Base-by-base conservation (phyloP, 176 grass and related monocot genomes). In the Cenchrus purpureus region DNA sequence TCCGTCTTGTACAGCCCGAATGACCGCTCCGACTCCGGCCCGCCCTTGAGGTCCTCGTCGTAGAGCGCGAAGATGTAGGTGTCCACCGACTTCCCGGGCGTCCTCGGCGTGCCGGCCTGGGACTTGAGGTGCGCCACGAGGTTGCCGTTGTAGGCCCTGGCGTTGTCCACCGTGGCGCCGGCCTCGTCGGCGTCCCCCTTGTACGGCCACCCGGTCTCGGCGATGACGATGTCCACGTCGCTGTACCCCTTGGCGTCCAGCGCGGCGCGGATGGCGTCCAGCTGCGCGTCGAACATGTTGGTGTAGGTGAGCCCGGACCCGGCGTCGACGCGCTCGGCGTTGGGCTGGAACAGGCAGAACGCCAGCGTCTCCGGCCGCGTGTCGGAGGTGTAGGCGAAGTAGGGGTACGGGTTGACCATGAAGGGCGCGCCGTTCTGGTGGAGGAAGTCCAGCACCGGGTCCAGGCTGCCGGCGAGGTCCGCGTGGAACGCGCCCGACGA, bases 261-360 rank as follows among this genome's bases (percentile, higher is more conserved):
- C 61, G 93, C 97, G 0, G 91, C 82, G 20, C 91, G 91, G 51
- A 99, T 68, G 62, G 97, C 97, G 74, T 99, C 97, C 14, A 99
- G 87, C 94, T 96, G 97, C 19, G 97, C 97, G 87, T 99, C 97
- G 83, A 96, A 99, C 97, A 99, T 99, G 91, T 99, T 99, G 75
- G 82, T 88, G 89, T 99, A 99, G 78, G 80, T 86, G 69, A 99
- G 88, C 31, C 92, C 92, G 0, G 97, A 94, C 31, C 6, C 90
- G 71, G 90, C 77, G 84, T 99, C 97, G 48, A 69, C 58, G n/a
- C 97, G 97, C 31, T 91, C 93, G 1, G 97, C 75, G 86, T 96
- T 99, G 5, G 91, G 89, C 79, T 99, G 86, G 88, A 99, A 99
- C 60, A 99, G 93, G 84, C 97, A 99, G 85, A 96, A 99, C 12